Percentiles rank a stretch among this genome's conserved stretches.
Evolutionary conservation across 2,329 filamentous ascomycete genomes (phyloP).

Genomic region (Exophiala alcalophila): DNA sequence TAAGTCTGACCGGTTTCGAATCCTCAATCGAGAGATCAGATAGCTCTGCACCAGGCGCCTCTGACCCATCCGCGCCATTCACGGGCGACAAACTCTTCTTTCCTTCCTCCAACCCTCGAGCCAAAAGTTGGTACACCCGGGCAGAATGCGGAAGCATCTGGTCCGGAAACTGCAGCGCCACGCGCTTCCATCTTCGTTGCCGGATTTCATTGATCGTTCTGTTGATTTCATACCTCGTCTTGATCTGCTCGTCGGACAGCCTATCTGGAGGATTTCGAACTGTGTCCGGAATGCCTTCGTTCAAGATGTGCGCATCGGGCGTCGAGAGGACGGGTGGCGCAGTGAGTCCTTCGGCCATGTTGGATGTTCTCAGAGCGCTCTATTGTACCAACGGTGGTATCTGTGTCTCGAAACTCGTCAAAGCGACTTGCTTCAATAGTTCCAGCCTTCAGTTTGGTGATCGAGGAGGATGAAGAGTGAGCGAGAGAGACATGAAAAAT

Average conservation of each 20-base stretch:
- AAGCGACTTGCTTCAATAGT: too few relatives aligned
- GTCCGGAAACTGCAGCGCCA: conserved; percentile 95
- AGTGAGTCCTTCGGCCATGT: conserved; percentile 33
- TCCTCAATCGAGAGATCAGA: conserved; percentile 13
- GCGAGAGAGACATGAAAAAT: too few relatives aligned
- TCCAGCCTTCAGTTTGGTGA: too few relatives aligned
- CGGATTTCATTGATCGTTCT: conserved; percentile 74
- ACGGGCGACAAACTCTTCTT: conserved; percentile 2
- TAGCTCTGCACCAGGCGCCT: conserved; percentile 9
- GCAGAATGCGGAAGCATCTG: conserved; percentile 85
- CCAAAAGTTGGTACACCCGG: conserved; percentile 68
- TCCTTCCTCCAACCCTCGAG: conserved; percentile 46
- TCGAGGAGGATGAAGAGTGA: too few relatives aligned
- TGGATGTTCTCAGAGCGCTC: not conserved
- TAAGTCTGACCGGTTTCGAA: conserved; percentile 53
- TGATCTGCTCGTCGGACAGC: conserved; percentile 66
- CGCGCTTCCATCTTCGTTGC: conserved; percentile 66
- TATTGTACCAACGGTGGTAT: not conserved
- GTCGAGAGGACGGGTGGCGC: conserved; percentile 60
- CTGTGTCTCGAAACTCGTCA: too few relatives aligned
- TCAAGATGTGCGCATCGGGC: conserved; percentile 60
- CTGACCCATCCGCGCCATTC: conserved; percentile 1
- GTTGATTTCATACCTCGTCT: conserved; percentile 76
- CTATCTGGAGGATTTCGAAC: conserved; percentile 22
- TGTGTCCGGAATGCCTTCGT: conserved; percentile 46